Evolutionary conservation across 768 basidiomycete species (phyloP), one percentile per base, ranked within the genome.

Genomic region (Stropharia rugosoannulata): DNA sequence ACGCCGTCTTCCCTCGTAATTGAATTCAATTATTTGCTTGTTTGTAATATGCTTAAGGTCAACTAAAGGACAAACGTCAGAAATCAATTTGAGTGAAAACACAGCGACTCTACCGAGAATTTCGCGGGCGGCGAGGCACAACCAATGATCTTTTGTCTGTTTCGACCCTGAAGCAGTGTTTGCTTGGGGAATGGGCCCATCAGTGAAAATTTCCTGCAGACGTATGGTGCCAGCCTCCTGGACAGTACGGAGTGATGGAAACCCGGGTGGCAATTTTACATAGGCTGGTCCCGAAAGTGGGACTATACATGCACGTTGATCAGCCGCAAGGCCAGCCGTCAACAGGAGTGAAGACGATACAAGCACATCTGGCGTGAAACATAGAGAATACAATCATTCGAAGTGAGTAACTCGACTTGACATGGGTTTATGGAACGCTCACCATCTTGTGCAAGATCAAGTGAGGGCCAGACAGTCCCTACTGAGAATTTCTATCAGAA

Each of bases 381-480:
- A 46, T 12, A 54, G 15, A 39, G 41, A 47, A 49, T 41, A 35
- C 25, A 52, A 47, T 55, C 46, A 35, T 57, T 55, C 45, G 49
- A 56, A 53, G 47, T 36, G 41, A 55, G 46, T 29, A 52, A 53
- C 57, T 57, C 57, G 51, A 29, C 47, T 57, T 55, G 57, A 57
- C 47, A 58, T 64, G 52, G 54, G 49, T 32, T 32, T 32, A 32
- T 49, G 35, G 37, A 52, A 52, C 57, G 77, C 84, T 64, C 68
- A 88, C 90, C 73, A 57, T 84, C 80, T 49, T 76, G 77, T 25
- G 82, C 66, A 52, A 86, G 51, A 7, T 89, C 86, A 43, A 78
- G 63, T 38, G 86, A 87, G n/a, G 90, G 89, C 90, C 90, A 93
- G 62, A 81, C 79, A 44, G 85, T 72, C 5, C 90, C 91, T 51